These are phyloP conservation scores for Geranium brycei DNA, from an alignment of 345 rosid species.

Conservation along the genomic window DNA sequence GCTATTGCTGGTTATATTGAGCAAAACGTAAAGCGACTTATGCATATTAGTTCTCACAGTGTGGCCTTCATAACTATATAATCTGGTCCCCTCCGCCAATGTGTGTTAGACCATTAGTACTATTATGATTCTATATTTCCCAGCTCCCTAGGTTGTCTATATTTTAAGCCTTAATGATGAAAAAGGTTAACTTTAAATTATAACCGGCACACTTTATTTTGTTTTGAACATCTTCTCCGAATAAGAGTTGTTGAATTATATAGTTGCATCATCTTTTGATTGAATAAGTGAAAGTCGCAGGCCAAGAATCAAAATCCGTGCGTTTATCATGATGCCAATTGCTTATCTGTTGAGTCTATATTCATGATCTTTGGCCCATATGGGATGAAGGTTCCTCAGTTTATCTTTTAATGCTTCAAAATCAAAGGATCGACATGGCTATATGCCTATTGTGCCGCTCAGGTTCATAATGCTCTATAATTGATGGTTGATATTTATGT, in stretches of 20 bases:
- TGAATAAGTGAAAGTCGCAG: slow-evolving; percentile 34
- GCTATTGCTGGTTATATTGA: slow-evolving; percentile 70
- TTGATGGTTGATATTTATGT: not conserved
- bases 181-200: too few species aligned
- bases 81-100: too few species aligned
- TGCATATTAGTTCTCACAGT: slow-evolving; percentile 88
- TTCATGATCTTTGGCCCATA: slow-evolving; percentile 58
- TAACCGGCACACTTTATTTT: too few species aligned
- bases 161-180: too few species aligned
- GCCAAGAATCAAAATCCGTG: slow-evolving; percentile 80
- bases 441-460: slow-evolving; percentile 54
- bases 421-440: slow-evolving; percentile 77
- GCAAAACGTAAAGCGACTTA: slow-evolving; percentile 64
- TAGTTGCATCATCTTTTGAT: slow-evolving; percentile 8
- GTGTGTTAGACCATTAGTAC: too few species aligned
- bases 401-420: slow-evolving; percentile 64
- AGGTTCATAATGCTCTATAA: slow-evolving; percentile 34
- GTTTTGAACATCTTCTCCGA: too few species aligned
- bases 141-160: too few species aligned
- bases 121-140: too few species aligned
- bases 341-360: slow-evolving; percentile 54
- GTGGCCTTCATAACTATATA: slow-evolving; percentile 34
- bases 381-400: slow-evolving; percentile 83
- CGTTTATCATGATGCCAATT: slow-evolving; percentile 62
- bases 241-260: slow-evolving; percentile 1